These are phyloP conservation scores for Lathyrus sativus DNA, from an alignment of 306 rosid genomes.

Conservation along the genomic window DNA sequence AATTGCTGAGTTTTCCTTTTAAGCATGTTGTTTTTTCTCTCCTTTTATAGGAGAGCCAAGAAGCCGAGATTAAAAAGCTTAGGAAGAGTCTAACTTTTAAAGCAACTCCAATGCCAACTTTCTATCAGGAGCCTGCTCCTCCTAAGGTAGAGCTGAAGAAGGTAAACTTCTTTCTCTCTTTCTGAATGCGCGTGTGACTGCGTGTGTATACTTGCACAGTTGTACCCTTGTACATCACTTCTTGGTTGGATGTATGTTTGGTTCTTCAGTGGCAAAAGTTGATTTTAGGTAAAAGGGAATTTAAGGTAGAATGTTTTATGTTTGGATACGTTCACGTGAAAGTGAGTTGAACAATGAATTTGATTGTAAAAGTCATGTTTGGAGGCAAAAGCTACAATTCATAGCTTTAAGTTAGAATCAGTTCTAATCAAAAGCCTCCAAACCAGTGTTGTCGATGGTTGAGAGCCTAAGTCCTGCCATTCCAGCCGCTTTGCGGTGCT, in stretches of 20 bases:
- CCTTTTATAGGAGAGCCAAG: conserved; percentile 74
- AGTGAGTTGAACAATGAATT: background rate
- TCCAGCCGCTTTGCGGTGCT: too few relatives aligned
- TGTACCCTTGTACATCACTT: background rate
- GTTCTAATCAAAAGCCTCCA: background rate
- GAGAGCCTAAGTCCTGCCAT: too few relatives aligned
- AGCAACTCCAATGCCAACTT: conserved; percentile 80
- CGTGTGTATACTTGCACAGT: background rate
- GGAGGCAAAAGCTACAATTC: background rate
- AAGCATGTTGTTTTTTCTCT: conserved; percentile 13
- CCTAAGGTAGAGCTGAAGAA: conserved; percentile 70
- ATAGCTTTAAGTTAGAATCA: background rate
- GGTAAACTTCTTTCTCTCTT: conserved; percentile 41
- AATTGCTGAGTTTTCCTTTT: conserved; percentile 22
- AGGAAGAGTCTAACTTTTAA: conserved; percentile 69
- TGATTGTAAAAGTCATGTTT: background rate
- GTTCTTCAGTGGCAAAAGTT: background rate
- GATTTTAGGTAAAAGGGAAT: background rate
- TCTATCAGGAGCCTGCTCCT: conserved; percentile 76
- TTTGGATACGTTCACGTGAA: background rate
- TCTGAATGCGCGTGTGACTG: background rate
- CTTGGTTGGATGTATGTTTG: background rate
- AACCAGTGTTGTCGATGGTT: background rate
- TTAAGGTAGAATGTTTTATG: too few relatives aligned
- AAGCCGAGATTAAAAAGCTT: conserved; percentile 69